Base-by-base conservation (phyloP, 2,329 filamentous ascomycete species). In the Fusarium albosuccineum region DNA sequence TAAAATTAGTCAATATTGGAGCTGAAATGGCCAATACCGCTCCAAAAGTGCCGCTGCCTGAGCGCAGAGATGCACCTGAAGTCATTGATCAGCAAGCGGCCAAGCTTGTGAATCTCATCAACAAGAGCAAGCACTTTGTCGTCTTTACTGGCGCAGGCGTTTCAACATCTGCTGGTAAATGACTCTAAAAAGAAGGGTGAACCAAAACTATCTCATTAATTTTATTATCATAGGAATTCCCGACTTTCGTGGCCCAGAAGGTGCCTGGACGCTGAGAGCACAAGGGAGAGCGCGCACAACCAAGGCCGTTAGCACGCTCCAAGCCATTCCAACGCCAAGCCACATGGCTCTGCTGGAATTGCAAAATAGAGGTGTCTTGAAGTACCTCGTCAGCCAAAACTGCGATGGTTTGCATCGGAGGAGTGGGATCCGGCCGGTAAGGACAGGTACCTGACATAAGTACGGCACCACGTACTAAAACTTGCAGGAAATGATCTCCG, bases 281-380 rank as follows among this genome's bases (percentile, higher is more conserved):
- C 82, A 83, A 60, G 80, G 81, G 0, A 73, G 77, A 65, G 60
- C 79, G 39, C 73, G 71, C 2, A 76, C 74, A 0, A 63, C 59
- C 9, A 76, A 78, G 48, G 64, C 73, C 0, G 75, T 76, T 9
- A 80, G 71, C 42, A 81, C 81, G 0, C 55, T 83, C 6, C 78
- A 83, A 49, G 82, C 82, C 6, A 66, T 84, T 16, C 82, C 82
- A 0, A 83, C 82, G 1, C 73, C 75, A 11, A 79, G 81, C 0
- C 82, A 85, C 44, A 84, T 85, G 82, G 81, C 82, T 0, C 74
- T 84, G 2, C 78, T 83, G 0, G 80, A 79, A 51, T 62, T 84
- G 9, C 81, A 83, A 57, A 78, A 80, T 10, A 73, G 67, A 1
- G 79, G 79, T 0, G 64, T 82, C 0, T 36, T 83, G 44, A 83